Evolutionary conservation across 208 protist genomes (phyloP).

Genomic region (Leptomonas pyrrhocoris): DNA sequence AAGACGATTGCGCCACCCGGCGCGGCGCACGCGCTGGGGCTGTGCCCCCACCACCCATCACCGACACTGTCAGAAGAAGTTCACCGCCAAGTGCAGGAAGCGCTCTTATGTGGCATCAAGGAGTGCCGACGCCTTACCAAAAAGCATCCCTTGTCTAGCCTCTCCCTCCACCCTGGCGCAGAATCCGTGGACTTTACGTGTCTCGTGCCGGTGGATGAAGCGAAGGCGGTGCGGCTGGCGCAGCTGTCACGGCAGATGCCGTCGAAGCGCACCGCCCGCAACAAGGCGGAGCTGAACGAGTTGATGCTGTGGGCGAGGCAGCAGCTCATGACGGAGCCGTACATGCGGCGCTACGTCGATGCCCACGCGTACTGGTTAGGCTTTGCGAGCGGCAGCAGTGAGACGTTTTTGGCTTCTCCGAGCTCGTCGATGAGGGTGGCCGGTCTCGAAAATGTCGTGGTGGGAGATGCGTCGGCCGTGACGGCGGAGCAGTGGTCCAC

Average conservation of each 20-base stretch:
- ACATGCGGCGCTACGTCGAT: constrained; percentile 72
- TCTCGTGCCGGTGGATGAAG: constrained; percentile 39
- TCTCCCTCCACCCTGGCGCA: constrained; percentile 31
- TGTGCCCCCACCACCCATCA: background rate
- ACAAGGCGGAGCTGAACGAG: constrained; percentile 40
- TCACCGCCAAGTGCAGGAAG: constrained; percentile 30
- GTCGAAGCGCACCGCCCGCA: constrained; percentile 44
- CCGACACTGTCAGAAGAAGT: constrained; percentile 16
- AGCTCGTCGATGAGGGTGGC: constrained; percentile 27
- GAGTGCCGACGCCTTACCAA: constrained; percentile 55
- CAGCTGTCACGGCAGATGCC: constrained; percentile 56
- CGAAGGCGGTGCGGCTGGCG: constrained; percentile 67
- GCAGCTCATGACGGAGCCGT: constrained; percentile 33
- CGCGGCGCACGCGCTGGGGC: background rate
- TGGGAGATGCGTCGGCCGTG: constrained; percentile 77
- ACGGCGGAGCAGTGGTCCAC: constrained; percentile 41
- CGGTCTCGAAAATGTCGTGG: constrained; percentile 52
- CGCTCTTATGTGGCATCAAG: constrained; percentile 56
- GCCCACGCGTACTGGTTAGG: constrained; percentile 84
- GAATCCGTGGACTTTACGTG: constrained; percentile 78
- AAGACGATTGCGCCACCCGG: background rate
- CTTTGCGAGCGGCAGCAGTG: constrained; percentile 69
- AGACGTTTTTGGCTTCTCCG: constrained; percentile 36
- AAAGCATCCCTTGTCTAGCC: constrained; percentile 42
- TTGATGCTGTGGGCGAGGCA: constrained; percentile 52